Percentiles rank a stretch among this genome's conserved stretches.
Conservation (phyloP, 202 grass and related monocot species). For the Brachypodium distachyon region DNA sequence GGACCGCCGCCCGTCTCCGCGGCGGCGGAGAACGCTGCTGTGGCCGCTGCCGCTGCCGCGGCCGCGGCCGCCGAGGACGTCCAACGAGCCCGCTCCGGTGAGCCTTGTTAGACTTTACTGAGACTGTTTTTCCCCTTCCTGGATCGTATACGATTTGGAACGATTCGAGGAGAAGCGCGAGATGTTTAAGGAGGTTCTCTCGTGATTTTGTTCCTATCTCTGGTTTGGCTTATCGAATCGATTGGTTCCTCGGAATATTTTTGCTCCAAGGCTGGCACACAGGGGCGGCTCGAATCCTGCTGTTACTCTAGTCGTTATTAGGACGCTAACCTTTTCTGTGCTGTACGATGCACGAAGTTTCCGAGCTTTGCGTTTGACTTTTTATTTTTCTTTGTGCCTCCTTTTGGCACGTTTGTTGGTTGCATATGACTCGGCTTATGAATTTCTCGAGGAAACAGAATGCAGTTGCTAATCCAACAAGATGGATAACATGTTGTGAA, state of each 20-base stretch:
- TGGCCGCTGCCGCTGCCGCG: background rate
- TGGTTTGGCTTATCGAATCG: background rate
- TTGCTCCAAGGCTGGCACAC: conserved; percentile 14
- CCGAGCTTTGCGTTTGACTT: conserved; percentile 22
- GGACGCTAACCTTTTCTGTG: conserved; percentile 1
- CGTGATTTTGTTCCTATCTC: conserved; percentile 25
- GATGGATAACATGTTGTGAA: conserved; percentile 17
- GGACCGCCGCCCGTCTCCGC: background rate
- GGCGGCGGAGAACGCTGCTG: background rate
- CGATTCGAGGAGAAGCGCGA: background rate
- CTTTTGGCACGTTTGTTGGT: conserved; percentile 5
- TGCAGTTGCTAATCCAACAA: conserved; percentile 1
- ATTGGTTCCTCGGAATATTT: conserved; percentile 19
- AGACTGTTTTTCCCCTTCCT: background rate
- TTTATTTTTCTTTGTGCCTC: background rate
- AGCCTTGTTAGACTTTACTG: background rate
- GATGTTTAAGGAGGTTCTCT: background rate
- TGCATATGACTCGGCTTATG: background rate
- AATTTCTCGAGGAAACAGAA: background rate
- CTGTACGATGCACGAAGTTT: background rate
- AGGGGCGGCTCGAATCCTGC: conserved; percentile 13
- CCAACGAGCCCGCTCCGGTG: conserved; percentile 33
- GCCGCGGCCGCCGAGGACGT: conserved; percentile 23
- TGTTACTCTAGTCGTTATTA: conserved; percentile 16
- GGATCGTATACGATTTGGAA: background rate